A percentile compares a stretch with the other conserved stretches of the same genome.
phyloP scores from a whole-genome alignment of 208 protist genomes.

The Phytomonas sp. region DNA sequence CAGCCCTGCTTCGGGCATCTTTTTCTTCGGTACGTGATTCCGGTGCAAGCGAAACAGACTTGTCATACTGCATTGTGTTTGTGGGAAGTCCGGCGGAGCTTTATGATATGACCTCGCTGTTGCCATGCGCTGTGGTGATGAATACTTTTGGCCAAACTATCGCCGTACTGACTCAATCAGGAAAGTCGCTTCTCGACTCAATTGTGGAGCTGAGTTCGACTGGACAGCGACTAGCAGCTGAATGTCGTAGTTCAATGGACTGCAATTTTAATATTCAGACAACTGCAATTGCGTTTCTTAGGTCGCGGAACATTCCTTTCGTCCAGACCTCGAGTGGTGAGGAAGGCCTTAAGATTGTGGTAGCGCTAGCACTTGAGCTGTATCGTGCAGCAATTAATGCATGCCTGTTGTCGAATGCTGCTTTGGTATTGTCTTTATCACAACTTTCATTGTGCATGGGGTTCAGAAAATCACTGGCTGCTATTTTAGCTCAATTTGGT shows the following conservation, averaged over 20 bases:
- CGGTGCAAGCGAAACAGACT: not conserved
- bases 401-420: not conserved
- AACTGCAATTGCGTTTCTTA: constrained; percentile 18
- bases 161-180: not conserved
- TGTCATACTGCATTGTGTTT: not conserved
- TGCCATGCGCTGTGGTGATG: not conserved
- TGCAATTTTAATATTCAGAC: constrained; percentile 1
- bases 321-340: constrained; percentile 18
- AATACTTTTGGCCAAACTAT: not conserved
- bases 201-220: not conserved
- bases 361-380: constrained; percentile 16
- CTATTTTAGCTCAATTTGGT: not conserved
- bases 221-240: not conserved
- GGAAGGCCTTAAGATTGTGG: constrained; percentile 17
- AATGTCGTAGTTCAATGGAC: not conserved
- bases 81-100: not conserved
- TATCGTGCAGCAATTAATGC: constrained; percentile 2
- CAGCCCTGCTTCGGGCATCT: not conserved
- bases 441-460: not conserved
- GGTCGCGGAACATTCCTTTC: constrained; percentile 17
- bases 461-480: not conserved
- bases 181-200: not conserved
- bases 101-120: not conserved
- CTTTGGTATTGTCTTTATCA: not conserved
- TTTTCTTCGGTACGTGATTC: not conserved